Conservation (phyloP, 345 rosid genomes). For the Brassica nigra region DNA sequence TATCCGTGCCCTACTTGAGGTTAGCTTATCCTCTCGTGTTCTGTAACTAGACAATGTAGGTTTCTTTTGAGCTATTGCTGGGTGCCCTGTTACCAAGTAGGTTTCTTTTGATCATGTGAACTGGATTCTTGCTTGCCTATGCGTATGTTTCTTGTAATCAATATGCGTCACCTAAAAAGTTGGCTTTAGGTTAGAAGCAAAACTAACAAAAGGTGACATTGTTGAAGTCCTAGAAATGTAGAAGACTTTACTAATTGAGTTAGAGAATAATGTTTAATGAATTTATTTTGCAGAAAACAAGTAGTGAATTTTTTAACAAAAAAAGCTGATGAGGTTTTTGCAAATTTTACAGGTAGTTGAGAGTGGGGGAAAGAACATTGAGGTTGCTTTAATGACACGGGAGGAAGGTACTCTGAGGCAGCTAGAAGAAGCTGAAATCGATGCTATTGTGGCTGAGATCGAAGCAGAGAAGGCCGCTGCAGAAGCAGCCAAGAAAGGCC, state of each 20-base stretch:
- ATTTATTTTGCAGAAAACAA: not conserved
- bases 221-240: not conserved
- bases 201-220: not conserved
- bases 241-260: not conserved
- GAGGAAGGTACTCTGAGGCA: constrained; percentile 68
- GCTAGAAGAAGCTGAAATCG: constrained; percentile 87
- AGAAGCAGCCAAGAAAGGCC: constrained; percentile 93
- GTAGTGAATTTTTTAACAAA: not conserved
- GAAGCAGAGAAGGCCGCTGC: constrained; percentile 99
- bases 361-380: constrained; percentile 98
- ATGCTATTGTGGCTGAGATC: constrained; percentile 84
- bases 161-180: not conserved
- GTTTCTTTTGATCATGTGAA: not conserved
- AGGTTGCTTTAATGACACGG: constrained; percentile 87
- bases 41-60: not conserved
- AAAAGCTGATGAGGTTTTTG: constrained; percentile 2
- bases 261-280: constrained; percentile 17
- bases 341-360: constrained; percentile 71
- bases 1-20: constrained; percentile 91
- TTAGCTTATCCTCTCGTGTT: constrained; percentile 37
- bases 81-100: not conserved
- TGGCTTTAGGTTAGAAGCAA: constrained; percentile 6
- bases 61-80: not conserved
- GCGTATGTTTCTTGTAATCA: too few relatives aligned
- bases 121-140: not conserved